phyloP scores from a whole-genome alignment of 2,329 filamentous ascomycete genomes.

The Biscogniauxia marginata region DNA sequence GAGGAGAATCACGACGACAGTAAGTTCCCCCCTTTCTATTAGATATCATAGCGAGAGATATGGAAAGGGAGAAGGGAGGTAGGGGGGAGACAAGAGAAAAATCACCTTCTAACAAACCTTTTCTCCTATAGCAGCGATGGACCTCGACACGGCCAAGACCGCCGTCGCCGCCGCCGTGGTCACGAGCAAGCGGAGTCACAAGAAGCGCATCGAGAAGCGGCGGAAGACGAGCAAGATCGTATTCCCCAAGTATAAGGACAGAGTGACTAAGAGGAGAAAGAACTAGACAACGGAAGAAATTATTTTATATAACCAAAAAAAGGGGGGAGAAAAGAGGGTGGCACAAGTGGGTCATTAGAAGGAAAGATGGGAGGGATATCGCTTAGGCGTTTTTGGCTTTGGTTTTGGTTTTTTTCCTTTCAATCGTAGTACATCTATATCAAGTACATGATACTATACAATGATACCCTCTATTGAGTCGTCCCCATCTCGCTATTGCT shows the following conservation, averaged over 20 bases:
- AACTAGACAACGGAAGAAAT: conserved; percentile 28
- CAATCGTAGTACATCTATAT: conserved; percentile 17
- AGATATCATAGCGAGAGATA: not conserved
- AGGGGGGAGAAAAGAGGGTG: too few species aligned
- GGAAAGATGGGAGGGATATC: conserved; percentile 5
- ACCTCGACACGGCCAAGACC: conserved; percentile 50
- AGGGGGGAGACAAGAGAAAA: too few species aligned
- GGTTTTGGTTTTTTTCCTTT: not conserved
- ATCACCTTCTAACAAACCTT: conserved; percentile 10
- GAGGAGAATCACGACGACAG: conserved; percentile 32
- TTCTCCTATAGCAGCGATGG: conserved; percentile 48
- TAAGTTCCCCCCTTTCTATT: conserved; percentile 11
- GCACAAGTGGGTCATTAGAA: not conserved
- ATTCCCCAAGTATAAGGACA: conserved; percentile 58
- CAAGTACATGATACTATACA: conserved; percentile 23
- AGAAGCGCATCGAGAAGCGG: conserved; percentile 57
- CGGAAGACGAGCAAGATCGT: conserved; percentile 57
- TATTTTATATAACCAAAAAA: conserved; percentile 4
- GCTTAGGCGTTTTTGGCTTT: conserved; percentile 27
- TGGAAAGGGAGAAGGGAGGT: not conserved
- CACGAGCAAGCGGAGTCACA: conserved; percentile 37
- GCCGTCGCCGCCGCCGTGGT: conserved; percentile 30
- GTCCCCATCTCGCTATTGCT: conserved; percentile 8
- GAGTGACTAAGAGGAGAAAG: conserved; percentile 44
- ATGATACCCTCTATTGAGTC: conserved; percentile 26